Conservation (phyloP, 495 filamentous ascomycete genomes). For the Margaritispora aquatica region DNA sequence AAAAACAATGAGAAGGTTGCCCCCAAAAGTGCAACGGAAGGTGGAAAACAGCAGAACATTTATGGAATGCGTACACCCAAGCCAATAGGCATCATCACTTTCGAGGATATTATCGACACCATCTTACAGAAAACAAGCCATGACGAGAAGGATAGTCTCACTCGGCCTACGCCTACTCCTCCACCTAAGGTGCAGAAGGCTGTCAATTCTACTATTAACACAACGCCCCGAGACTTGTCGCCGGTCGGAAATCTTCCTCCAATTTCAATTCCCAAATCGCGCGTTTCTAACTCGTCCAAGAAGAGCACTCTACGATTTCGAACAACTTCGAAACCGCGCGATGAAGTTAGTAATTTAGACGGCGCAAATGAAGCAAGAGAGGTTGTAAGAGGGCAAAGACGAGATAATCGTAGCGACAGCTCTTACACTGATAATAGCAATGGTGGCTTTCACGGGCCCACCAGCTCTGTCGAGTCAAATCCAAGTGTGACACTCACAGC, state of each 20-base stretch:
- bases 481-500: neutral
- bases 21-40: neutral
- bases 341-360: slow-evolving; percentile 4
- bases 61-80: slow-evolving; percentile 9
- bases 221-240: neutral
- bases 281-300: neutral
- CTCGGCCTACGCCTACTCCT: neutral
- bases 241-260: neutral
- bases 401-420: neutral
- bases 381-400: neutral
- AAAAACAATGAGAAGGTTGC: neutral
- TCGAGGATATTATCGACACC: slow-evolving; percentile 19
- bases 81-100: slow-evolving; percentile 22
- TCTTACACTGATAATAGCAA: slow-evolving; percentile 19
- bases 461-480: neutral
- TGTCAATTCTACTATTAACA: slow-evolving; percentile 2
- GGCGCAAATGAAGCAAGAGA: neutral
- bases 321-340: neutral
- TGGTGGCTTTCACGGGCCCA: slow-evolving; percentile 9
- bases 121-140: slow-evolving; percentile 19
- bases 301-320: slow-evolving; percentile 3
- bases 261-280: neutral
- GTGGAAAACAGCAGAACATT: neutral
- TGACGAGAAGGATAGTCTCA: slow-evolving; percentile 20
- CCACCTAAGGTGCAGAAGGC: slow-evolving; percentile 10